Base-by-base conservation (phyloP, 768 basidiomycete genomes). In the Psilocybe azurescens region DNA sequence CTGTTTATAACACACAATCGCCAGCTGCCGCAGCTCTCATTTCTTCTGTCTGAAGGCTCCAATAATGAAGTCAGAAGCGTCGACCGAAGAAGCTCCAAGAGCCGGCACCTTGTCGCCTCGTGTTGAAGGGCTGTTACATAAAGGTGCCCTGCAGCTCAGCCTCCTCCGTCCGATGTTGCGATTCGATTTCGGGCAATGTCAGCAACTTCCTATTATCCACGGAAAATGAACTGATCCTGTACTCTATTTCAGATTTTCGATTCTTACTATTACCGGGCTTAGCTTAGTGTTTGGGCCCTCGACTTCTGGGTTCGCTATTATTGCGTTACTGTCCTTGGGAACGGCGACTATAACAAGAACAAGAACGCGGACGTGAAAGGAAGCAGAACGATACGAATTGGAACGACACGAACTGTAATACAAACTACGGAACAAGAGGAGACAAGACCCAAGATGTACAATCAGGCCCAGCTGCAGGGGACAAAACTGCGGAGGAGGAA, bases 71-170 rank as follows among this genome's bases (percentile, higher is more conserved):
- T 52, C 52, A 53, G 52, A 53, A 53, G 52, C 32, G 18, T 14
- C 13, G n/a, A 14, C 16, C 51, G 14, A 52, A 30, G 30, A 52
- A 32, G 51, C 52, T 38, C 30, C 33, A 38, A 11, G 52, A n/a
- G 9, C 52, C 52, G 52, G 52, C 52, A 33, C 52, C 33, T 53
- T 53, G 14, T 14, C 20, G 52, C 52, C 52, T 53, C 52, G 52
- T 53, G 52, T 53, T 53, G 32, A 53, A 38, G n/a, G 52, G 52
- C 29, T 36, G 52, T 53, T 53, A 53, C 52, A 53, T 53, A 53
- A 53, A 53, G 13, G 18, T 1, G 0, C 33, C 13, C 33, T 38
- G 9, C n/a, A 20, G 48, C 1, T 24, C 10, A 14, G 8, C 30
- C 3, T 29, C 28, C n/a, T 38, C 33, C 20, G 24, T n/a, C 33